Base-by-base conservation (phyloP, 139 green algal species). In the Picochlorum sp. region DNA sequence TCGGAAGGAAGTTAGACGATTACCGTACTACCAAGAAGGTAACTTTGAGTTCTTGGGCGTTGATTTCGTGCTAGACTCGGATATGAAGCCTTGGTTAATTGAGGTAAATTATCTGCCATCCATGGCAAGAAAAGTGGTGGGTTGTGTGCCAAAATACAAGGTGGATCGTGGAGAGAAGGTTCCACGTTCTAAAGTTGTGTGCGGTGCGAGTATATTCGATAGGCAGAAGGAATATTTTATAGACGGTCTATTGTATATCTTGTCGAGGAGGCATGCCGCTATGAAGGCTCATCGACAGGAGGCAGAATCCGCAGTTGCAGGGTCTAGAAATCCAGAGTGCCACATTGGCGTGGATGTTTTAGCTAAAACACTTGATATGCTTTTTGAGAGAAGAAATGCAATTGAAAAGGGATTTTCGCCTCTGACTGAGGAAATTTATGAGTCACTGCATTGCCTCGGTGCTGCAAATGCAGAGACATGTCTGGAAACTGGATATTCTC, bases 21-120 rank as follows among this genome's bases (percentile, higher is more conserved):
- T 41, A 32, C 13, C 51, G 34, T 2, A 30, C 34, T 20, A 15
- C 34, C 23, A 38, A 7, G 54, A 69, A 54, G 38, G 61, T 41
- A 21, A 65, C 51, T 80, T 87, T 45, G 76, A 89, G 62, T 50
- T 89, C 26, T 58, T 90, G 34, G 85, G 85, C 0, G 15, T 87
- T 0, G 85, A 92, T 65, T 87, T 90, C 59, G 49, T 92, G 56
- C 37, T 92, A 28, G 84, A 91, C 69, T 34, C 68, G 18, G 49
- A 37, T 1, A 58, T 85, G 11, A 34, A 71, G 34, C 81, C 85
- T 9, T 86, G 75, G 66, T 69, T 92, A 47, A 45, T 92, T 56
- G 85, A 92, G 59, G 57, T 91, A 13, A 92, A 92, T 64, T 72
- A 69, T 1, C 34, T 84, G 16, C 85, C 85, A 37, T 87, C 74